Evolutionary conservation across 805 yeast genomes (phyloP).

Genomic region (Candida sakaeoensis): DNA sequence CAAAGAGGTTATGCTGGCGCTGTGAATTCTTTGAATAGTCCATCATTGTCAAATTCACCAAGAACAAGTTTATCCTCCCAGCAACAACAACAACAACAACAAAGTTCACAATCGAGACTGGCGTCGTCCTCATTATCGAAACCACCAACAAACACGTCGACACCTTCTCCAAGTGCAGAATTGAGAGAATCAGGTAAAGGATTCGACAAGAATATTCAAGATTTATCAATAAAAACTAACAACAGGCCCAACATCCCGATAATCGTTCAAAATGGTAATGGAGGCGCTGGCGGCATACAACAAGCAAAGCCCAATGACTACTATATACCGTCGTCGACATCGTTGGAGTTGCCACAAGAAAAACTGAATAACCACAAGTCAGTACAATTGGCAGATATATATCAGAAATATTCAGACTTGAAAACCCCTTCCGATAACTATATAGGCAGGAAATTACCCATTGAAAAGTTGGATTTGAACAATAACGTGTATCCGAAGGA

Average conservation of each 20-base stretch:
- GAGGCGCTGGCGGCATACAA: slow-evolving; percentile 1
- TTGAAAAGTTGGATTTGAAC: slow-evolving; percentile 26
- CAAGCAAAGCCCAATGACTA: not conserved
- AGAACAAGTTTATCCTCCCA: slow-evolving; percentile 5
- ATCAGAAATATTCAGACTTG: slow-evolving; percentile 39
- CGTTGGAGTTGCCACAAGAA: not conserved
- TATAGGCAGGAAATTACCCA: slow-evolving; percentile 35
- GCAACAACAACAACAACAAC: not conserved
- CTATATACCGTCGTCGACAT: not conserved
- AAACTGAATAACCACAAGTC: slow-evolving; percentile 22
- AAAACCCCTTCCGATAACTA: slow-evolving; percentile 40
- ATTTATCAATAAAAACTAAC: slow-evolving; percentile 12
- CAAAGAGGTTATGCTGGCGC: slow-evolving; percentile 61
- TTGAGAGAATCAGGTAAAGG: slow-evolving; percentile 5
- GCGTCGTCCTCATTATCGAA: slow-evolving; percentile 7
- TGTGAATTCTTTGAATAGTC: slow-evolving; percentile 46
- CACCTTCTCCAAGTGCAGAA: slow-evolving; percentile 1
- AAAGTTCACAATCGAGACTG: not conserved
- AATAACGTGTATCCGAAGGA: slow-evolving; percentile 32
- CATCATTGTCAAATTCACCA: slow-evolving; percentile 14
- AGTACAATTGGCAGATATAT: slow-evolving; percentile 40
- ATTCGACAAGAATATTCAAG: slow-evolving; percentile 12
- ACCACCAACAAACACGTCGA: not conserved
- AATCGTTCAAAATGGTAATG: slow-evolving; percentile 6
- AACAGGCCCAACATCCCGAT: slow-evolving; percentile 7